Evolutionary conservation across 176 grass and related monocot species (phyloP).

Genomic region (Triticum urartu): DNA sequence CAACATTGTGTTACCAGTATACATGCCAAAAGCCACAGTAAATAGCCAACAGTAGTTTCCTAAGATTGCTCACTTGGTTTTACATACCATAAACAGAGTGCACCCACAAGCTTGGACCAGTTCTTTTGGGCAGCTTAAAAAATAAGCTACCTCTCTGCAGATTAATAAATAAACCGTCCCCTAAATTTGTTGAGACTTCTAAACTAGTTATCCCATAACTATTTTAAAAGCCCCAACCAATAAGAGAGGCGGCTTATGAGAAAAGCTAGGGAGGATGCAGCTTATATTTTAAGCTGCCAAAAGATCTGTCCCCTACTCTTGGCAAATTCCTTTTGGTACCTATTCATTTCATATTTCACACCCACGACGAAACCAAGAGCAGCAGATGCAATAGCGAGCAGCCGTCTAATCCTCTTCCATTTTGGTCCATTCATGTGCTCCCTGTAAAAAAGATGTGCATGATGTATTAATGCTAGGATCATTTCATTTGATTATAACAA

Average conservation of each 20-base stretch:
- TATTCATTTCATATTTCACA: not conserved
- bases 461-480: not conserved
- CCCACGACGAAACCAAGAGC: not conserved
- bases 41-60: not conserved
- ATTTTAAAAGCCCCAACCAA: no score
- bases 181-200: no score
- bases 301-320: not conserved
- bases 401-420: not conserved
- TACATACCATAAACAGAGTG: conserved; percentile 3
- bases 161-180: no score
- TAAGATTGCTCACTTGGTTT: not conserved
- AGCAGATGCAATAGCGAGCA: not conserved
- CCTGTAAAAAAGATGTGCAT: conserved; percentile 1
- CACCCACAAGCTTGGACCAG: not conserved
- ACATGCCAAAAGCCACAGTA: not conserved
- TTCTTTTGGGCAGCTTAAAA: no score
- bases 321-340: no score
- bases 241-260: no score
- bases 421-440: not conserved
- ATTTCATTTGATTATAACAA: not conserved
- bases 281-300: no score
- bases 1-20: not conserved
- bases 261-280: no score
- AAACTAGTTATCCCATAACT: no score
- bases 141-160: no score